Base-by-base conservation (phyloP, 2,329 filamentous ascomycete species). In the Daldinia eschscholtzii region DNA sequence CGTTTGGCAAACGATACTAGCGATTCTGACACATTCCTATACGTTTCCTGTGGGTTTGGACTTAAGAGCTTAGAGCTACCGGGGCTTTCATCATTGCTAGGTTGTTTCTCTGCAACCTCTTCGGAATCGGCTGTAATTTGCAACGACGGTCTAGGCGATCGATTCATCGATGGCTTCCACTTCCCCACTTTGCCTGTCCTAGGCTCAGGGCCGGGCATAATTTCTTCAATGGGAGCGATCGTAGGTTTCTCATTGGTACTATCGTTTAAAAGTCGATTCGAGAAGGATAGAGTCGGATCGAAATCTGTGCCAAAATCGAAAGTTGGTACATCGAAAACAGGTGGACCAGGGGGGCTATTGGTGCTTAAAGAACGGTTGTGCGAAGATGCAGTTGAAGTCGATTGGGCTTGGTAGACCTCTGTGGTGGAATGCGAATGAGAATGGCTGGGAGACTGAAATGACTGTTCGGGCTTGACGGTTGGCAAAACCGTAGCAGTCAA, bases 231-330 rank as follows among this genome's bases (percentile, higher is more conserved):
- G 60, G 60, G 55, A 57, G 57, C 62, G 48, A 66, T 62, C 63
- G 71, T 72, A 46, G 69, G 46, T 57, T 73, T 75, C 67, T 78
- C 78, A 76, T 78, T 70, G 70, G 75, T 69, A 58, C 69, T 56
- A 59, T 68, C 53, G 35, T 72, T 71, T 23, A 72, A 41, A 9
- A 74, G 52, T 52, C 76, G 77, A 72, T 70, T 73, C 66, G 79
- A 77, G 70, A 84, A 74, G 50, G 80, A 82, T 30, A 86, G 76
- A 18, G 81, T 82, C 4, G 82, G 82, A 72, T 86, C 82, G 74
- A 88, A 80, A 46, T 84, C 79, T 70, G 83, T 79, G 70, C 82
- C 82, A 72, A 85, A 81, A 69, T 87, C 83, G 76, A 89, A 85
- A 0, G 84, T 83, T 41, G 85, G 83, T 37, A 89, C 78, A 65